These are phyloP conservation scores for Cercospora sp. DNA, from an alignment of 2,329 filamentous ascomycete species.

Conservation along the genomic window DNA sequence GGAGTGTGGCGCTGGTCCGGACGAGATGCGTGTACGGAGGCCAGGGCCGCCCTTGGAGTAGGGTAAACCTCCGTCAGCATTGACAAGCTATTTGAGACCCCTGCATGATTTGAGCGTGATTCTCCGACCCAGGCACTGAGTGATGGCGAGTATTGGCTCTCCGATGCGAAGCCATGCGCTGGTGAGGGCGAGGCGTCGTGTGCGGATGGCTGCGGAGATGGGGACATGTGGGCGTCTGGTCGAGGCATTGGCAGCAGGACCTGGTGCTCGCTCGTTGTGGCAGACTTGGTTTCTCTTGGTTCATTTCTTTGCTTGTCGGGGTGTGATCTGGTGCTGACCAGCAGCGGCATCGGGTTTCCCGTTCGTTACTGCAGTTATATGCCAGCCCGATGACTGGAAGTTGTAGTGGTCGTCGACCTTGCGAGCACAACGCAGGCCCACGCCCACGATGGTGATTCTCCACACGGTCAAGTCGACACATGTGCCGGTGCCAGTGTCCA, in stretches of 20 bases:
- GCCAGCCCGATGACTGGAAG: background rate
- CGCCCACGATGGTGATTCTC: background rate
- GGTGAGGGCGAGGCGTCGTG: constrained; percentile 11
- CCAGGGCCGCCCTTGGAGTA: constrained; percentile 12
- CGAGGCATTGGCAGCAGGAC: background rate
- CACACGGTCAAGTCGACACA: constrained; percentile 4
- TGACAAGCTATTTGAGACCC: constrained; percentile 10
- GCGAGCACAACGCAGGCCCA: background rate
- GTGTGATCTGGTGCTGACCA: background rate
- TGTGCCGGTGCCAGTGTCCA: background rate
- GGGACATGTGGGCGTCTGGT: constrained; percentile 16
- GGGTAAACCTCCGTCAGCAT: constrained; percentile 17
- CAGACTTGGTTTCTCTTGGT: constrained; percentile 1
- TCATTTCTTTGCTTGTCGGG: constrained; percentile 1
- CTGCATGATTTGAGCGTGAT: constrained; percentile 16
- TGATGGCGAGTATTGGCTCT: constrained; percentile 12
- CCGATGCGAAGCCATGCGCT: constrained; percentile 19
- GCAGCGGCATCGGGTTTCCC: background rate
- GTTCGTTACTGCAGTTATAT: background rate
- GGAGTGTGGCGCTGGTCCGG: constrained; percentile 25
- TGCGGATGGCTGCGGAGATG: constrained; percentile 27
- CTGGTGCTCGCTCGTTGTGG: background rate
- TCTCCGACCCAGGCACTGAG: constrained; percentile 20
- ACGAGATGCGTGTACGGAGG: constrained; percentile 15
- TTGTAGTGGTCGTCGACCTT: background rate